Base-by-base conservation (phyloP, 768 basidiomycete genomes). In the Lactarius indigo region DNA sequence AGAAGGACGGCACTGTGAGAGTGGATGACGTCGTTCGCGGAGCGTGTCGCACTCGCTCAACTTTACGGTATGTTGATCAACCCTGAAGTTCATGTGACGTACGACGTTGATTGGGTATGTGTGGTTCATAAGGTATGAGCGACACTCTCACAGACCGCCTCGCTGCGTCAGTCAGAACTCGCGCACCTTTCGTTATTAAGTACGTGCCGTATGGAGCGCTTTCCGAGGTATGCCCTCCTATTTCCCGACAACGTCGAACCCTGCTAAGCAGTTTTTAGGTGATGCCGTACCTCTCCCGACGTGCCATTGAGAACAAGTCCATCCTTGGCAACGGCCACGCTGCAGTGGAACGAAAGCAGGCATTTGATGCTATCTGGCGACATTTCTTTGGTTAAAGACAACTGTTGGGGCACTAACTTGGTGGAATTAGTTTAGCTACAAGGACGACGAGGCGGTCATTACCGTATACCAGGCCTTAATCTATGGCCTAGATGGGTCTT, bases 301-400 rank as follows among this genome's bases (percentile, higher is more conserved):
- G 96, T 18, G 95, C 94, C 1, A 87, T 94, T 55, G 95, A 97
- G 85, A 97, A 98, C 80, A 96, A 94, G 76, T 88, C 89, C 0
- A 82, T 97, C 2, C 83, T 98, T 31, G 90, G 89, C 18, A 79
- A 84, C 23, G 90, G 89, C 1, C 86, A 82, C 15, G 92, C 93
- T 0, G 76, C 77, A 2, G 79, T 80, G 28, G 92, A 93, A 75
- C 79, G 89, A 28, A 75, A 75, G 64, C 74, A 86, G 35, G 86
- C 87, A 2, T 82, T 81, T 55, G 73, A 73, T 13, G 84, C 85
- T 72, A 82, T 92, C 47, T 76, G 81, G 78, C 78, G 77, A 70
- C 59, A 50, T 31, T 39, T 64, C 1, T 68, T 68, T 31, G 42
- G 52, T 6, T 50, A 26, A 50, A 3, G 44, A 47, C 8, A 9